A percentile compares a stretch with the other conserved stretches of the same genome.
Conservation (phyloP, 169 alveolate genomes). For the Plasmodium ovale region DNA sequence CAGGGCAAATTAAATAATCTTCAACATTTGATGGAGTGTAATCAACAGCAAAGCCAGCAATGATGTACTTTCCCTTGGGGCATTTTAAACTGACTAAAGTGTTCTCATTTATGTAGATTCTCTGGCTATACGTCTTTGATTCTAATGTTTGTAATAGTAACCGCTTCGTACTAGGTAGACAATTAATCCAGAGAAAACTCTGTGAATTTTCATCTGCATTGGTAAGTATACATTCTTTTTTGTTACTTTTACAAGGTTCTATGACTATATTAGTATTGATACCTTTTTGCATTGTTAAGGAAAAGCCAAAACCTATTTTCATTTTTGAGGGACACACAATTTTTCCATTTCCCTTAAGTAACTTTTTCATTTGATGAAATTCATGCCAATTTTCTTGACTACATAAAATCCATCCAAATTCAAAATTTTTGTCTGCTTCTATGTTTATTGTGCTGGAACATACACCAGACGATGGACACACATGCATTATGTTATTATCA, state of each 20-base stretch:
- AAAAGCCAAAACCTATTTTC: conserved; percentile 76
- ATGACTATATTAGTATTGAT: conserved; percentile 18
- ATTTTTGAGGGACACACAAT: conserved; percentile 52
- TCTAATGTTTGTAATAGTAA: conserved; percentile 37
- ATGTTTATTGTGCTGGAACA: conserved; percentile 68
- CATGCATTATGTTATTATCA: conserved; percentile 23
- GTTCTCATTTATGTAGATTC: conserved; percentile 30
- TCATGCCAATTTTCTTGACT: conserved; percentile 43
- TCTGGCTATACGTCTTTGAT: conserved; percentile 46
- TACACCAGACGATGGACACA: conserved; percentile 36
- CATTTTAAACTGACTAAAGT: conserved; percentile 41
- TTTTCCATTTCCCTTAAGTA: conserved; percentile 16
- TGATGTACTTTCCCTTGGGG: conserved; percentile 51
- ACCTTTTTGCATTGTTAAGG: conserved; percentile 35
- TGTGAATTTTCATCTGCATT: conserved; percentile 16
- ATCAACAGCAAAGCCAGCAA: conserved; percentile 75
- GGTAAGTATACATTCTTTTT: conserved; percentile 1
- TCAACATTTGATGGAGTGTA: conserved; percentile 31
- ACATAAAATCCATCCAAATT: conserved; percentile 76
- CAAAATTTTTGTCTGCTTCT: conserved; percentile 58
- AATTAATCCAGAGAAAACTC: conserved; percentile 64
- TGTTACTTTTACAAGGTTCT: conserved; percentile 65
- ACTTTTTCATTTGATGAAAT: conserved; percentile 46
- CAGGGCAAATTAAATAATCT: conserved; percentile 45
- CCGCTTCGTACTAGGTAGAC: conserved; percentile 33